Evolutionary conservation across 2,329 filamentous ascomycete genomes (phyloP).

Genomic region (Fusarium sublunatum): DNA sequence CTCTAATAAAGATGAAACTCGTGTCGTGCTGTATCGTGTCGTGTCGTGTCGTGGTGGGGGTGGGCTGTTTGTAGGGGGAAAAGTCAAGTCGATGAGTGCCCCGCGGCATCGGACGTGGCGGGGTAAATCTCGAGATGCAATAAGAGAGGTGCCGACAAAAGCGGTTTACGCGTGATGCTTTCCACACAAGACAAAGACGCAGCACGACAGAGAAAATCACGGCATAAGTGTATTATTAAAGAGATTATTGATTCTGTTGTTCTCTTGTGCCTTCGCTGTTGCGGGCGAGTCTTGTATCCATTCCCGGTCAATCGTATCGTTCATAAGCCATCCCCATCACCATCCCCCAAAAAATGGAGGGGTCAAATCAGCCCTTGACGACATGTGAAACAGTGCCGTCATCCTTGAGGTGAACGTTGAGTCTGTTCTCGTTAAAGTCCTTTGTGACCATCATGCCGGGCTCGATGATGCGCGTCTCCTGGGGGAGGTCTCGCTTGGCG

Average conservation of each 20-base stretch:
- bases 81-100: conserved; percentile 43
- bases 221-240: neutral
- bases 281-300: conserved; percentile 1
- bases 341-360: conserved; percentile 5
- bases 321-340: conserved; percentile 10
- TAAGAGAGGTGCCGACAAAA: conserved; percentile 28
- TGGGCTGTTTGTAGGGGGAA: conserved; percentile 39
- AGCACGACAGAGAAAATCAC: neutral
- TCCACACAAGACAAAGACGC: neutral
- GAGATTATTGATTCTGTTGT: conserved; percentile 17
- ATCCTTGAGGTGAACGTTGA: conserved; percentile 70
- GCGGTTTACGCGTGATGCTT: neutral
- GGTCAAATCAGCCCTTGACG: conserved; percentile 59
- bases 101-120: conserved; percentile 44
- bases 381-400: conserved; percentile 72
- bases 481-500: conserved; percentile 68
- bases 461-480: conserved; percentile 66
- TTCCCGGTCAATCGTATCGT: conserved; percentile 20
- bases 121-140: conserved; percentile 49
- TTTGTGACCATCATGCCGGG: conserved; percentile 68
- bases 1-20: conserved; percentile 6
- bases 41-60: conserved; percentile 37
- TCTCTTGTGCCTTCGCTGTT: conserved; percentile 16
- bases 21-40: conserved; percentile 19
- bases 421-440: conserved; percentile 64